Percentiles rank a stretch among this genome's conserved stretches.
Conservation (phyloP, 306 rosid genomes). For the Hippophae gyantsensis region DNA sequence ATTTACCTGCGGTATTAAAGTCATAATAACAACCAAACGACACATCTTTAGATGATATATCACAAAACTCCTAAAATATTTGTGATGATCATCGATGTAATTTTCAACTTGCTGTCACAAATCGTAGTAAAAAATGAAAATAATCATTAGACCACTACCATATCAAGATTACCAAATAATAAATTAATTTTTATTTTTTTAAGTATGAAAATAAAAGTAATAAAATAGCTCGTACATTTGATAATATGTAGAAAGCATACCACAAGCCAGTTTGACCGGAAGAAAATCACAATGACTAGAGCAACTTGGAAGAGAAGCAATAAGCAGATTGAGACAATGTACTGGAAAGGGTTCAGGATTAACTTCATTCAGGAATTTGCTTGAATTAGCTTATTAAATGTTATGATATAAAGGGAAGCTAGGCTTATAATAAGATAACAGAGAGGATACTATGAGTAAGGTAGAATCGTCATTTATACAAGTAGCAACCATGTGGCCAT, state of each 20-base stretch:
- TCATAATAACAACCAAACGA: slow-evolving; percentile 26
- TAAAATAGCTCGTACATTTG: background rate
- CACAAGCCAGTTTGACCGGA: slow-evolving; percentile 31
- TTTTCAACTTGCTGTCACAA: slow-evolving; percentile 26
- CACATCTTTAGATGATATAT: slow-evolving; percentile 25
- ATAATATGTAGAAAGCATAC: slow-evolving; percentile 24
- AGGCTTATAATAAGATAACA: background rate
- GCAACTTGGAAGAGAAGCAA: slow-evolving; percentile 30
- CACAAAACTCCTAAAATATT: slow-evolving; percentile 22
- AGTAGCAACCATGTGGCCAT: slow-evolving; percentile 26
- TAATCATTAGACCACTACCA: background rate
- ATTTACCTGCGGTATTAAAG: slow-evolving; percentile 45
- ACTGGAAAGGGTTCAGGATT: slow-evolving; percentile 34
- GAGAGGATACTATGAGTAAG: slow-evolving; percentile 42
- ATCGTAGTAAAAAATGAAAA: background rate
- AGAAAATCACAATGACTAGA: slow-evolving; percentile 19
- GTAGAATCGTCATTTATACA: slow-evolving; percentile 17
- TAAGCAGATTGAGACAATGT: slow-evolving; percentile 19
- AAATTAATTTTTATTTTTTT: too few relatives aligned
- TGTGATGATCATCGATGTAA: slow-evolving; percentile 22
- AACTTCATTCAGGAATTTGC: background rate
- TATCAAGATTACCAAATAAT: too few relatives aligned
- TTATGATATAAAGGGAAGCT: too few relatives aligned
- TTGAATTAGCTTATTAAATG: too few relatives aligned
- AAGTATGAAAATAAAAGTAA: too few relatives aligned